Percentiles rank a stretch among this genome's conserved stretches.
Conservation (phyloP, 73 alveolate species). For the Tetrahymena malaccensis region DNA sequence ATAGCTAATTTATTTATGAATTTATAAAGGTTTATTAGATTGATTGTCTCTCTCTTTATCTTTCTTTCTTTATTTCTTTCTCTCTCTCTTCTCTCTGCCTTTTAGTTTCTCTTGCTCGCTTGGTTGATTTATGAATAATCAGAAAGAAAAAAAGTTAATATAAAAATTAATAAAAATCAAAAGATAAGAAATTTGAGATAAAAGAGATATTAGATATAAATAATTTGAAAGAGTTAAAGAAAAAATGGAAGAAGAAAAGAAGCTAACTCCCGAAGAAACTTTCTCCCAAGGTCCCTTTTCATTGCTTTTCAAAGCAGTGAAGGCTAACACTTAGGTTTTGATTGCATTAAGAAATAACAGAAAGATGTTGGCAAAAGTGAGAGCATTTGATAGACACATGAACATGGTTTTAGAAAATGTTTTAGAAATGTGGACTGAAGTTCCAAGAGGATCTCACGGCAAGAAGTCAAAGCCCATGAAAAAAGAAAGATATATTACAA, state of each 20-base stretch:
- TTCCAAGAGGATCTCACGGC: constrained; percentile 85
- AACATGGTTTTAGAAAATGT: constrained; percentile 88
- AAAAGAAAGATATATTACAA: constrained; percentile 92
- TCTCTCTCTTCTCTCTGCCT: too few species aligned
- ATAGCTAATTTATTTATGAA: neutral
- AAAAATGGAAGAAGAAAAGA: neutral
- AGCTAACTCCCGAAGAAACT: constrained; percentile 53
- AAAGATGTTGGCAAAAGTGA: constrained; percentile 92
- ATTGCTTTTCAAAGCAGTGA: constrained; percentile 86
- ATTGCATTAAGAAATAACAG: constrained; percentile 96
- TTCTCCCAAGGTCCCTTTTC: constrained; percentile 89
- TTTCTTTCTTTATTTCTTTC: too few species aligned
- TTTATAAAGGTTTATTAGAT: too few species aligned
- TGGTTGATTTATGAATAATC: neutral
- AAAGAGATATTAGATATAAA: neutral
- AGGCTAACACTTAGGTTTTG: constrained; percentile 88
- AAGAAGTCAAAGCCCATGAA: constrained; percentile 89
- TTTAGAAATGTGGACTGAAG: constrained; percentile 96
- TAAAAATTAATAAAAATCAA: neutral
- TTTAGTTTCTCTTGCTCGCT: too few species aligned
- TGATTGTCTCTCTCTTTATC: too few species aligned
- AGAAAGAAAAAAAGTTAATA: neutral
- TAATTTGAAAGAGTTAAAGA: neutral
- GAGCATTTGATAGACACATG: constrained; percentile 98
- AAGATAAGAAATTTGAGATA: neutral